Evolutionary conservation across 2,329 filamentous ascomycete species (phyloP).

Genomic region (Alternaria consortialis): DNA sequence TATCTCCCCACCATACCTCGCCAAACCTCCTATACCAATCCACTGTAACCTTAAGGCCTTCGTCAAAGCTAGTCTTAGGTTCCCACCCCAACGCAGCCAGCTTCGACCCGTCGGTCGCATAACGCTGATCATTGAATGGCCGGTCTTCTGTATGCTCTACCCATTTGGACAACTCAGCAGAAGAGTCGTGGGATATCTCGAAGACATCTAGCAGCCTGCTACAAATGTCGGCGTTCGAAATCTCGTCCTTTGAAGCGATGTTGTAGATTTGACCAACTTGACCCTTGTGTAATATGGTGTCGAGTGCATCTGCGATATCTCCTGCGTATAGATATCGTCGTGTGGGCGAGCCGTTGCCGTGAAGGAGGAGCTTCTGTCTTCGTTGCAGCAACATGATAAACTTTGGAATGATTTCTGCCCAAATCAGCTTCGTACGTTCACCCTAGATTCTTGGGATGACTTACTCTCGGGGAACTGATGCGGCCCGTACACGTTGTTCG

Average conservation of each 20-base stretch:
- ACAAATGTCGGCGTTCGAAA: constrained; percentile 77
- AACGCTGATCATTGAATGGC: constrained; percentile 63
- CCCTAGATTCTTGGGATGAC: constrained; percentile 34
- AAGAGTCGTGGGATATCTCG: constrained; percentile 55
- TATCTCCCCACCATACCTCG: constrained; percentile 54
- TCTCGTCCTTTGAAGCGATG: constrained; percentile 78
- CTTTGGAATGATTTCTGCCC: constrained; percentile 82
- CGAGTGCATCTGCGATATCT: constrained; percentile 82
- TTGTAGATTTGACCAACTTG: constrained; percentile 81
- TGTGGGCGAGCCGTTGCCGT: constrained; percentile 78
- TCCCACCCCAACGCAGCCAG: constrained; percentile 49
- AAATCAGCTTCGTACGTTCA: constrained; percentile 18
- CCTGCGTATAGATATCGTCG: constrained; percentile 80
- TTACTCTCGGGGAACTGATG: constrained; percentile 85
- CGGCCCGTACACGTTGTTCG: constrained; percentile 87
- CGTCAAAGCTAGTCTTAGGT: constrained; percentile 47
- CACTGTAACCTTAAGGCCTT: constrained; percentile 49
- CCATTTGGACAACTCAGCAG: constrained; percentile 66
- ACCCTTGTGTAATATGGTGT: constrained; percentile 83
- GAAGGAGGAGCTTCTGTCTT: constrained; percentile 72
- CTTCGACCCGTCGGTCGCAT: constrained; percentile 52
- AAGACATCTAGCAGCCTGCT: constrained; percentile 70
- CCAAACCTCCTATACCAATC: constrained; percentile 53
- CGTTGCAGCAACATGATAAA: constrained; percentile 77
- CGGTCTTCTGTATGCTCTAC: constrained; percentile 80